Evolutionary conservation across 2,329 filamentous ascomycete species (phyloP), one percentile per base, ranked within the genome.

Genomic region (Stachybotrys elegans): DNA sequence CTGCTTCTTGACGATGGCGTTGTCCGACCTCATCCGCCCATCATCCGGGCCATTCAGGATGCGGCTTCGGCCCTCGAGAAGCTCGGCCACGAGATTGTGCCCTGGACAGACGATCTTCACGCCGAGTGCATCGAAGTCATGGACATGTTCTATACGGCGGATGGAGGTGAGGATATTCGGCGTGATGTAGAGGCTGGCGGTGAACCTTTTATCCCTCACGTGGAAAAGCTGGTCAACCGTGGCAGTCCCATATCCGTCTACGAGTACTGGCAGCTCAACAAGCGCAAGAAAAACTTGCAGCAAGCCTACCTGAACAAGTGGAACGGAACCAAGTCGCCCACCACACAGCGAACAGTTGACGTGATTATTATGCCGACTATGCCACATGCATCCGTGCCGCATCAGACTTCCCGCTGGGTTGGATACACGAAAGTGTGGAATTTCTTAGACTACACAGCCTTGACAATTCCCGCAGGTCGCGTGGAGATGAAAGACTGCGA

Each of bases 181-280:
- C 66, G 67, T 3, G 78, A 78, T 22, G 61, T 85, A 0, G 54
- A 59, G 5, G 67, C 61, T 2, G 78, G 71, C 1, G 79, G 81
- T 2, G 81, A 85, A 44, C 80, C 81, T 0, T 73, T 71, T 32
- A 71, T 83, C 4, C 73, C 76, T 0, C 76, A 81, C 43, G 79
- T 85, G 0, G 68, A 82, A 52, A 68, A 63, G 0, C 66, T 85
- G 6, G 58, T 84, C 13, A 75, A 76, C 42, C 66, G 69, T 0
- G 75, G 69, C 2, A 51, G 68, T 11, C 57, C 78, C 1, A 77
- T 84, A 13, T 81, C 77, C 0, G 78, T 84, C 0, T 83, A 78
- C 45, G 68, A 81, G 5, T 86, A 85, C 59, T 86, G 81, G 82
- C 79, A 84, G 51, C 67, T 86, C 6, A 84, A 84, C 60, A 76